Evolutionary conservation across 2,329 filamentous ascomycete genomes (phyloP).

Genomic region (Chalaropsis ovoidea): DNA sequence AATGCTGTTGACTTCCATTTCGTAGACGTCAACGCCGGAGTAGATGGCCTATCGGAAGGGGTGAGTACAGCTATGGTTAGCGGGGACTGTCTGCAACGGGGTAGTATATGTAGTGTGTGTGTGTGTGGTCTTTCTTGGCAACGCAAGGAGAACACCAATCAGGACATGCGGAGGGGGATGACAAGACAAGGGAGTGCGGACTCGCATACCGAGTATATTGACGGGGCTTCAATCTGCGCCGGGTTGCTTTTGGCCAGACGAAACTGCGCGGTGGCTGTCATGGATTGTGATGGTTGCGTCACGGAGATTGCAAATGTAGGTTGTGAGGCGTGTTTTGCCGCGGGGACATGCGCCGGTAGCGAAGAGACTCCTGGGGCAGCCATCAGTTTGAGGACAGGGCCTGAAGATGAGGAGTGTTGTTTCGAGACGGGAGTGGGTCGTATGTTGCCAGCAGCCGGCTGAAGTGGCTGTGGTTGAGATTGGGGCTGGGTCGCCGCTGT

Average conservation of each 20-base stretch:
- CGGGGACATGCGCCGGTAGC: neutral
- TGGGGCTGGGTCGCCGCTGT: neutral
- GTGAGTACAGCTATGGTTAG: neutral
- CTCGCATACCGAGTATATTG: constrained; percentile 51
- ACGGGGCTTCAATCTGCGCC: constrained; percentile 38
- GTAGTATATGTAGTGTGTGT: neutral
- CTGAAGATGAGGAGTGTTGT: neutral
- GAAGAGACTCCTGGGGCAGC: neutral
- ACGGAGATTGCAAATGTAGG: neutral
- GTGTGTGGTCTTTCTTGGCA: constrained; percentile 32
- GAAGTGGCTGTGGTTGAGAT: constrained; percentile 4
- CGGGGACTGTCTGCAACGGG: too few species aligned
- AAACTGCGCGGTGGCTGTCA: constrained; percentile 2
- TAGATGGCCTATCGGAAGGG: constrained; percentile 58
- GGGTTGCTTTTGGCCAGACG: constrained; percentile 29
- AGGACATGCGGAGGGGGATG: constrained; percentile 22
- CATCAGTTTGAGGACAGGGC: constrained; percentile 10
- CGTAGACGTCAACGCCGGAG: constrained; percentile 91
- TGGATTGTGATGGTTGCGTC: neutral
- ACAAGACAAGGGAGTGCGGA: neutral
- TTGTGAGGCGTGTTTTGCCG: neutral
- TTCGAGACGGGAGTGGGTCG: neutral
- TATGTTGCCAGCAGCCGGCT: neutral
- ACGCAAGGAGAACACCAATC: constrained; percentile 2
- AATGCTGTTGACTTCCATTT: constrained; percentile 91